Evolutionary conservation across 2,329 filamentous ascomycete genomes (phyloP).

Genomic region (Cadophora sp.): DNA sequence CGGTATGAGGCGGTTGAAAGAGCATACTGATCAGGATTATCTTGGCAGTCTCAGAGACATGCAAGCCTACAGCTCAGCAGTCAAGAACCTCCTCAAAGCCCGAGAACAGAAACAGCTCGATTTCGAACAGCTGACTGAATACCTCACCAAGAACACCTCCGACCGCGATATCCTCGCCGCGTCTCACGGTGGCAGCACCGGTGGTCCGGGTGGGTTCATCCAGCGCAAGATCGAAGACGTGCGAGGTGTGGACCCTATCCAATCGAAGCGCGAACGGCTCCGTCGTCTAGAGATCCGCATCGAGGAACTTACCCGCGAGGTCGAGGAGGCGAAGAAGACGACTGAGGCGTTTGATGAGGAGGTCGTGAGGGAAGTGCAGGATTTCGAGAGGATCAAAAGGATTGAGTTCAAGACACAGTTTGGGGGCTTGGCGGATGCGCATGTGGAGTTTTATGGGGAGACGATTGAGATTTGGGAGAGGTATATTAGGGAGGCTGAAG

Average conservation of each 20-base stretch:
- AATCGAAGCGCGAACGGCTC: conserved; percentile 83
- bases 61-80: conserved; percentile 88
- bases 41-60: conserved; percentile 92
- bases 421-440: conserved; percentile 80
- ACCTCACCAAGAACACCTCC: conserved; percentile 86
- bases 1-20: conserved; percentile 81
- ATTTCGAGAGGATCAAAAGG: conserved; percentile 97
- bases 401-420: conserved; percentile 90
- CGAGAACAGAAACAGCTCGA: conserved; percentile 98
- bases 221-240: conserved; percentile 96
- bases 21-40: conserved; percentile 95
- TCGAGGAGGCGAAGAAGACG: conserved; percentile 84
- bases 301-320: conserved; percentile 87
- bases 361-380: conserved; percentile 88
- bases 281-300: conserved; percentile 93
- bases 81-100: conserved; percentile 88
- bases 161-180: conserved; percentile 76
- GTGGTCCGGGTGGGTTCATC: conserved; percentile 85
- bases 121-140: conserved; percentile 94
- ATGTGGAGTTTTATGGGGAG: conserved; percentile 84
- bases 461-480: conserved; percentile 86
- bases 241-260: conserved; percentile 94
- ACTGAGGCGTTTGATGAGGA: conserved; percentile 96
- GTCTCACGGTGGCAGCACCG: conserved; percentile 68
- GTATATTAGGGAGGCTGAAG: conserved; percentile 89